Base-by-base conservation (phyloP, 805 yeast genomes). In the Candida sanyiensis region DNA sequence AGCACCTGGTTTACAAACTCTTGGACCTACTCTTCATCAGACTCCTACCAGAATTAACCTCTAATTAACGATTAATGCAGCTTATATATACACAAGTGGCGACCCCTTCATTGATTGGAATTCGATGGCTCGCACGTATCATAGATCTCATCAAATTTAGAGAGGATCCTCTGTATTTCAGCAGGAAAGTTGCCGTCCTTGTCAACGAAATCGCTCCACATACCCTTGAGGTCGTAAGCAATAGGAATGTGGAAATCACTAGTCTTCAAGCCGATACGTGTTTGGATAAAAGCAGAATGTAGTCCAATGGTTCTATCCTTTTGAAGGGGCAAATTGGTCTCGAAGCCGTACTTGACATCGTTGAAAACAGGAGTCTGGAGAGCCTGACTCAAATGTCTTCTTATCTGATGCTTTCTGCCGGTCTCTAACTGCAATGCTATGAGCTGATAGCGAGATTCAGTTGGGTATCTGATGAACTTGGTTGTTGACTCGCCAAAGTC, bases 321-420 rank as follows among this genome's bases (percentile, higher is more conserved):
- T 26, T 29, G 4, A 46, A 33, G 6, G 12, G 26, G 18, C 3
- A 29, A 3, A 15, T 5, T 9, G 5, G 26, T 32, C 25, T 10
- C 28, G 15, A 56, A 57, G 16, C 53, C 55, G 44, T 59, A 58
- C 34, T 40, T 46, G 5, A 22, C 6, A 39, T 66, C 69, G 39
- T 61, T 58, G 8, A 53, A 20, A 4, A 66, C 49, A 1, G 69
- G 65, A 6, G 38, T 40, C 2, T 43, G 33, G 5, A 64, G 24
- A 0, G 27, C 39, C 3, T 42, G 31, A 2, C 54, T 38, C 3
- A 62, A 40, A 37, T 64, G 69, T 12, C 45, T 39, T 31, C 72
- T 48, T 8, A 68, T 59, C 37, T 68, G 73, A 37, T 64, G 71
- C 34, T 64, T 67, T 38, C 57, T 51, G 2, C 72, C 72, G 2